A percentile compares a stretch with the other conserved stretches of the same genome.
Evolutionary conservation across 768 basidiomycete species (phyloP).

Genomic region (Peribolospora baueri): DNA sequence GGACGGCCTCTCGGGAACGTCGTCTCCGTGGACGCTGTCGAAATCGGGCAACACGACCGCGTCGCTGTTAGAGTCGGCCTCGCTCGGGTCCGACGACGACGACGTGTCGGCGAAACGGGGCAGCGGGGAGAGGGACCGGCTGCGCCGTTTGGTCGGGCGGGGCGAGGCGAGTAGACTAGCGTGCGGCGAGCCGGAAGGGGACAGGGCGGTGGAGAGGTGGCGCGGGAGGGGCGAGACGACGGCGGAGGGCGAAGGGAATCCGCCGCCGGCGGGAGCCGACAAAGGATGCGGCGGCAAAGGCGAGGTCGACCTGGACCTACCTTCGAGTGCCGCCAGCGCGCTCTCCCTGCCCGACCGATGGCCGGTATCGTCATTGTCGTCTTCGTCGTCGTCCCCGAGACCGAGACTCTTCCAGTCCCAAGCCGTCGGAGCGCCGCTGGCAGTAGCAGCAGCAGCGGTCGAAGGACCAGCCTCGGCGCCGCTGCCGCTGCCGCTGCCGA

Average conservation of each 20-base stretch:
- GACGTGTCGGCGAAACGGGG: background rate
- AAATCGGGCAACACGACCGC: constrained; percentile 1
- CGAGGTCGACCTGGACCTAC: constrained; percentile 17
- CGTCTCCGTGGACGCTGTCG: no score
- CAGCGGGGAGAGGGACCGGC: background rate
- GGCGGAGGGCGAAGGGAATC: constrained; percentile 2
- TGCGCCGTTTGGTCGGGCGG: background rate
- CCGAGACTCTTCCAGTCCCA: no score
- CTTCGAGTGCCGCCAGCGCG: constrained; percentile 69
- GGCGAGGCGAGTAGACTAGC: no score
- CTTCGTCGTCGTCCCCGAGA: constrained; percentile 25
- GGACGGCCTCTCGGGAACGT: constrained; percentile 1
- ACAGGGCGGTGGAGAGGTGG: background rate
- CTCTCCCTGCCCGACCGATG: constrained; percentile 39
- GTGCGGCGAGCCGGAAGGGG: background rate
- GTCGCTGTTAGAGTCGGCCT: background rate
- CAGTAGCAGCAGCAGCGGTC: no score
- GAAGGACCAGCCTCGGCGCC: no score
- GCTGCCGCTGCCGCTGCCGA: no score
- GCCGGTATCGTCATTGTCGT: constrained; percentile 42
- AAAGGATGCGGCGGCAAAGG: background rate
- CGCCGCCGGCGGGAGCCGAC: background rate
- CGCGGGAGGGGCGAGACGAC: background rate
- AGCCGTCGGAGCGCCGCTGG: no score
- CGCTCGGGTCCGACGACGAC: background rate